phyloP scores from a whole-genome alignment of 2,329 filamentous ascomycete genomes.

The Colletotrichum sansevieriae region DNA sequence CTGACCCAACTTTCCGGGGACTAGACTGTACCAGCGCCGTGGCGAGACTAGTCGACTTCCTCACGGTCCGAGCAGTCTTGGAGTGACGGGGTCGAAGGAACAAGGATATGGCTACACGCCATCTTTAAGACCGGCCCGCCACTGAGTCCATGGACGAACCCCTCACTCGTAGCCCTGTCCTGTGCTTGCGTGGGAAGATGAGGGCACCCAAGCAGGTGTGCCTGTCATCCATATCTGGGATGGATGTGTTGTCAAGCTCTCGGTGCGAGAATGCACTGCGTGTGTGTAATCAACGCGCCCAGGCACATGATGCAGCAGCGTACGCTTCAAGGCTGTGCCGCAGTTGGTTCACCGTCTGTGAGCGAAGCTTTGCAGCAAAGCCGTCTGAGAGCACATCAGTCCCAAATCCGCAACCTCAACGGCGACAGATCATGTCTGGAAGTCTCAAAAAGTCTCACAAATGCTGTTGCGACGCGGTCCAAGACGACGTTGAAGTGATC shows the following conservation, averaged over 20 bases:
- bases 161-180: conserved; percentile 20
- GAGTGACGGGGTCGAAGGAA: conserved; percentile 25
- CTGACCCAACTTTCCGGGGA: conserved; percentile 18
- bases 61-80: conserved; percentile 29
- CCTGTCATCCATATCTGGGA: conserved; percentile 23
- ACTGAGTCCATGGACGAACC: conserved; percentile 23
- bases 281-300: neutral
- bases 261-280: conserved; percentile 3
- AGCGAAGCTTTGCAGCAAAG: neutral
- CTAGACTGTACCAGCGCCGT: conserved; percentile 10
- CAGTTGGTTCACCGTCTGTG: conserved; percentile 31
- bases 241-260: conserved; percentile 23
- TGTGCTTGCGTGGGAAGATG: conserved; percentile 7
- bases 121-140: conserved; percentile 41
- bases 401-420: conserved; percentile 18
- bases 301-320: conserved; percentile 19
- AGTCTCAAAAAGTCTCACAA: conserved; percentile 17
- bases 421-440: conserved; percentile 25
- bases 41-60: conserved; percentile 17
- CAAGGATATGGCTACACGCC: conserved; percentile 33
- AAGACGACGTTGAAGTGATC: conserved; percentile 19
- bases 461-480: conserved; percentile 27
- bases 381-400: neutral
- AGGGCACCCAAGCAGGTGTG: conserved; percentile 6
- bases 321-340: conserved; percentile 26